A percentile compares a stretch with the other conserved stretches of the same genome.
Evolutionary conservation across 768 basidiomycete species (phyloP).

Genomic region (Lanmaoa rubissima): DNA sequence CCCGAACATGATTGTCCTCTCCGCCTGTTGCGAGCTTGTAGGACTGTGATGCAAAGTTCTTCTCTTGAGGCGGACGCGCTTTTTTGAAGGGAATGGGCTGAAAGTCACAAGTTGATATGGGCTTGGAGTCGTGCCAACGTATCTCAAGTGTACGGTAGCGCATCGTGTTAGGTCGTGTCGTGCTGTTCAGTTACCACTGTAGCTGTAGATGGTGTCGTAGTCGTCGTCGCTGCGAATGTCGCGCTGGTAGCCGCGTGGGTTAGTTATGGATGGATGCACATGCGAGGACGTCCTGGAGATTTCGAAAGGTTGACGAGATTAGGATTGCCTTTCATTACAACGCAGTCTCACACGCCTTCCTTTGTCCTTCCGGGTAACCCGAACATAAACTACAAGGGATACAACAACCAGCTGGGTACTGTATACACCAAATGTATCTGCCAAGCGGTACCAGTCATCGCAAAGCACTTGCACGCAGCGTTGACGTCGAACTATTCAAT

Average conservation of each 20-base stretch:
- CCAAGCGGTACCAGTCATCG: slow-evolving; percentile 12
- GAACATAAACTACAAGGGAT: slow-evolving; percentile 1
- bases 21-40: slow-evolving; percentile 94
- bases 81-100: slow-evolving; percentile 83
- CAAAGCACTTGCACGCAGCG: slow-evolving; percentile 27
- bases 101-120: slow-evolving; percentile 96
- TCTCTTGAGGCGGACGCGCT: slow-evolving; percentile 61
- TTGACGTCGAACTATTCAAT: slow-evolving; percentile 25
- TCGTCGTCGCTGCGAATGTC: slow-evolving; percentile 11
- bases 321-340: slow-evolving; percentile 3
- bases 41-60: slow-evolving; percentile 62
- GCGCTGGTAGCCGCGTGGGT: slow-evolving; percentile 1
- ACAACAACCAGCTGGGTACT: slow-evolving; percentile 3
- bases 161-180: slow-evolving; percentile 43
- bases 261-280: slow-evolving; percentile 10
- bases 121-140: slow-evolving; percentile 94
- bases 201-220: neutral
- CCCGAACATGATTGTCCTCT: slow-evolving; percentile 95
- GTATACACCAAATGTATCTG: slow-evolving; percentile 5
- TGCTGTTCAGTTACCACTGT: neutral
- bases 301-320: slow-evolving; percentile 9
- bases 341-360: slow-evolving; percentile 25
- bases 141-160: slow-evolving; percentile 90
- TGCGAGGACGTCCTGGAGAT: neutral
- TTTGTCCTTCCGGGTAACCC: slow-evolving; percentile 11